A percentile compares a stretch with the other conserved stretches of the same genome.
phyloP scores from a whole-genome alignment of 768 basidiomycete species.

The Mycena capillaripes region DNA sequence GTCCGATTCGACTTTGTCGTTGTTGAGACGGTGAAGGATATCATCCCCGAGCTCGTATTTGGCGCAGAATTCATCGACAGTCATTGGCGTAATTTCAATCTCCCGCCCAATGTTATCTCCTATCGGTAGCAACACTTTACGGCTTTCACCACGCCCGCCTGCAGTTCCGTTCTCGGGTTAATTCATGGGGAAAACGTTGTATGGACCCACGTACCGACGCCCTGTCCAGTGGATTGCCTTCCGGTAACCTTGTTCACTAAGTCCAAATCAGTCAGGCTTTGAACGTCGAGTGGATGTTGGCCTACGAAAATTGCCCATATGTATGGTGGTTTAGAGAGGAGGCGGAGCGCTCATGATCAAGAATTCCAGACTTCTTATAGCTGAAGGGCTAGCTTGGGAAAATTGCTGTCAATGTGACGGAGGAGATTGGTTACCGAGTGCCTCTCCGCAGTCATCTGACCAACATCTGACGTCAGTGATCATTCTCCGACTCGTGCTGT shows the following conservation, averaged over 20 bases:
- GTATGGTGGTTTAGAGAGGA: not conserved
- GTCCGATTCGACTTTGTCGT: not conserved
- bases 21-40: not conserved
- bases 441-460: no score
- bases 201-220: no score
- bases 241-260: no score
- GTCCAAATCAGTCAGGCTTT: not conserved
- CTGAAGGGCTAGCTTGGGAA: not conserved
- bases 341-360: not conserved
- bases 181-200: no score
- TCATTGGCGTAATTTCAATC: not conserved
- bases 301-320: not conserved
- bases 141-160: not conserved
- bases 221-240: no score
- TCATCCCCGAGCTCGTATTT: not conserved
- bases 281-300: not conserved
- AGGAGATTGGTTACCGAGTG: no score
- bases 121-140: not conserved
- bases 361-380: not conserved
- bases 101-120: not conserved
- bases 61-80: not conserved
- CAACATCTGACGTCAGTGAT: no score
- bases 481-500: no score
- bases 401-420: no score
- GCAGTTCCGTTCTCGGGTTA: not conserved